Evolutionary conservation across 805 yeast species (phyloP).

Genomic region (Myxozyma nipponensis): DNA sequence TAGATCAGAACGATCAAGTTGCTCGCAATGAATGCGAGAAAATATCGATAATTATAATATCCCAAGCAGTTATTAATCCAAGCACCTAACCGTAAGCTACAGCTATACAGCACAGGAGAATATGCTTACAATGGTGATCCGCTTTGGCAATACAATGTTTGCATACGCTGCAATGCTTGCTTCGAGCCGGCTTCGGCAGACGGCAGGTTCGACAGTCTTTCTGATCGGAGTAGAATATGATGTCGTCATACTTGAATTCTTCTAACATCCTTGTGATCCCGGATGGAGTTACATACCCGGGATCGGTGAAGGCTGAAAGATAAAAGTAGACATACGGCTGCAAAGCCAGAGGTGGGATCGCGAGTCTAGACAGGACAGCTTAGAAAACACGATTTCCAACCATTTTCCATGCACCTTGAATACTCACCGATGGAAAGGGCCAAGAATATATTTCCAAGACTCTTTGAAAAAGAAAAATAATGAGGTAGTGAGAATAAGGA

Average conservation of each 20-base stretch:
- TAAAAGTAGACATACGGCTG: constrained; percentile 32
- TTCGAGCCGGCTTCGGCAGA: constrained; percentile 51
- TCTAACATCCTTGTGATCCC: constrained; percentile 31
- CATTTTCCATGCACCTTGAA: constrained; percentile 1
- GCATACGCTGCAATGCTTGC: constrained; percentile 58
- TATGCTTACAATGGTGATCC: constrained; percentile 54
- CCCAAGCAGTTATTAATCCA: constrained; percentile 65
- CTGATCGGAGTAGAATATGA: constrained; percentile 50
- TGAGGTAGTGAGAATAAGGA: constrained; percentile 16
- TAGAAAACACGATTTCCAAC: too few relatives aligned
- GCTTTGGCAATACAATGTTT: constrained; percentile 45
- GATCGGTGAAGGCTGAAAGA: constrained; percentile 38
- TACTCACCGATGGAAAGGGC: constrained; percentile 19
- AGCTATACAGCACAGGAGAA: neutral
- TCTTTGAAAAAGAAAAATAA: constrained; percentile 24
- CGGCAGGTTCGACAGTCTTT: constrained; percentile 48
- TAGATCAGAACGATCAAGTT: constrained; percentile 47
- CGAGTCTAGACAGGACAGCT: constrained; percentile 3
- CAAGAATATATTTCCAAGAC: constrained; percentile 14
- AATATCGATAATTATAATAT: constrained; percentile 57
- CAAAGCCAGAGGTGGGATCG: constrained; percentile 26
- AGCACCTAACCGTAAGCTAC: constrained; percentile 34
- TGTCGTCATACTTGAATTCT: constrained; percentile 44
- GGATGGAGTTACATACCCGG: constrained; percentile 36
- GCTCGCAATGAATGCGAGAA: constrained; percentile 50